phyloP scores from a whole-genome alignment of 805 yeast genomes.

The Torulaspora quercuum region DNA sequence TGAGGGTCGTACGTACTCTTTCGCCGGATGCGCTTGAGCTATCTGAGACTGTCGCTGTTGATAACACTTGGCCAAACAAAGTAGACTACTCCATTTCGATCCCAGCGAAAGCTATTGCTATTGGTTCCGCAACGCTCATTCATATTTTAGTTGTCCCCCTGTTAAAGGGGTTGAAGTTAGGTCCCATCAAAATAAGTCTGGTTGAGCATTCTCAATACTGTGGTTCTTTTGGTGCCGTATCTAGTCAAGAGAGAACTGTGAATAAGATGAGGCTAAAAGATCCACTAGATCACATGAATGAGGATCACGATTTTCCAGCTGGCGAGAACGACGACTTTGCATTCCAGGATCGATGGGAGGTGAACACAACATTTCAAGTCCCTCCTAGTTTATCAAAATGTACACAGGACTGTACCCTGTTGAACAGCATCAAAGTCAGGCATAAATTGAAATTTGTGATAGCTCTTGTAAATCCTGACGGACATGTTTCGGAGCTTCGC shows the following conservation, averaged over 20 bases:
- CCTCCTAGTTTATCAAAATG: constrained; percentile 73
- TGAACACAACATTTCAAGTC: constrained; percentile 54
- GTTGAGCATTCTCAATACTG: constrained; percentile 65
- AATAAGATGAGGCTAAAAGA: constrained; percentile 47
- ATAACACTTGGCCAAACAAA: constrained; percentile 92
- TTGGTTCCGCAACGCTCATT: constrained; percentile 75
- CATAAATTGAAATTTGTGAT: constrained; percentile 84
- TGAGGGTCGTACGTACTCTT: constrained; percentile 80
- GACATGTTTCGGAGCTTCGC: constrained; percentile 85
- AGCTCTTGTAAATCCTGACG: constrained; percentile 80
- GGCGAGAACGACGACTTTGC: constrained; percentile 24
- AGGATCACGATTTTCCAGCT: constrained; percentile 31
- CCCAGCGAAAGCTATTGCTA: constrained; percentile 85
- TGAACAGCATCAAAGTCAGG: constrained; percentile 69
- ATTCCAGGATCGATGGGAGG: constrained; percentile 67
- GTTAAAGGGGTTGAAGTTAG: constrained; percentile 73
- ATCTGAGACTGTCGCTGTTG: constrained; percentile 88
- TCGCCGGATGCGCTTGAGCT: constrained; percentile 84
- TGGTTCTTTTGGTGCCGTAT: constrained; percentile 54
- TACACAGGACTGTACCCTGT: constrained; percentile 83
- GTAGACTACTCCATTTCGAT: constrained; percentile 84
- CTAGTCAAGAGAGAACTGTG: constrained; percentile 60
- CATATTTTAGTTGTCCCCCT: constrained; percentile 73
- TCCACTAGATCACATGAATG: constrained; percentile 31
- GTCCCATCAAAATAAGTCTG: constrained; percentile 64